phyloP scores from a whole-genome alignment of 306 rosid species.

The Coriaria nepalensis region DNA sequence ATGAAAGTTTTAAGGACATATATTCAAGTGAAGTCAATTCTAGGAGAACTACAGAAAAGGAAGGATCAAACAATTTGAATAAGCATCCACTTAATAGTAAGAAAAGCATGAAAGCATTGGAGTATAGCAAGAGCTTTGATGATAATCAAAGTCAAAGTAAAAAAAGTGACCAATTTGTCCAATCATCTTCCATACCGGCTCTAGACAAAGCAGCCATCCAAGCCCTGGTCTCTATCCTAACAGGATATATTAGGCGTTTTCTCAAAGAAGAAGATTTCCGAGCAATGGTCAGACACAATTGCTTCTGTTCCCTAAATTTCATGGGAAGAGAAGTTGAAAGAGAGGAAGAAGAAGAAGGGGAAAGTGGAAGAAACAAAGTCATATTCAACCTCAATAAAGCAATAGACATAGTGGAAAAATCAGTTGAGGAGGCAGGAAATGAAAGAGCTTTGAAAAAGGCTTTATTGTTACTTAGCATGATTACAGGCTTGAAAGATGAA shows the following conservation, averaged over 20 bases:
- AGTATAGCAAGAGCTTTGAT: slow-evolving; percentile 15
- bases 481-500: slow-evolving; percentile 53
- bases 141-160: slow-evolving; percentile 11
- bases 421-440: slow-evolving; percentile 32
- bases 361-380: slow-evolving; percentile 32
- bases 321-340: slow-evolving; percentile 17
- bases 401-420: slow-evolving; percentile 47
- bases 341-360: too few species aligned
- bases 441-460: slow-evolving; percentile 38
- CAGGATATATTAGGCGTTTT: slow-evolving; percentile 45
- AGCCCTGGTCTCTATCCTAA: slow-evolving; percentile 65
- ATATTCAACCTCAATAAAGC: slow-evolving; percentile 57
- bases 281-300: slow-evolving; percentile 26
- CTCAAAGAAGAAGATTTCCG: slow-evolving; percentile 50
- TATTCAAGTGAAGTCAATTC: slow-evolving; percentile 17
- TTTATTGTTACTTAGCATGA: slow-evolving; percentile 46
- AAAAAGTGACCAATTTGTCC: slow-evolving; percentile 8
- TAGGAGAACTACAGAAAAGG: slow-evolving; percentile 8
- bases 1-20: slow-evolving; percentile 16
- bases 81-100: slow-evolving; percentile 9
- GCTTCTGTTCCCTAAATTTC: slow-evolving; percentile 39
- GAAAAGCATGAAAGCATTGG: slow-evolving; percentile 9
- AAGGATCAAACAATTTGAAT: slow-evolving; percentile 14
- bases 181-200: slow-evolving; percentile 17
- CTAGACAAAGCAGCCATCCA: slow-evolving; percentile 32